Evolutionary conservation across 1,284 basidiomycete species (phyloP).

Genomic region (Apiotrichum gracile): DNA sequence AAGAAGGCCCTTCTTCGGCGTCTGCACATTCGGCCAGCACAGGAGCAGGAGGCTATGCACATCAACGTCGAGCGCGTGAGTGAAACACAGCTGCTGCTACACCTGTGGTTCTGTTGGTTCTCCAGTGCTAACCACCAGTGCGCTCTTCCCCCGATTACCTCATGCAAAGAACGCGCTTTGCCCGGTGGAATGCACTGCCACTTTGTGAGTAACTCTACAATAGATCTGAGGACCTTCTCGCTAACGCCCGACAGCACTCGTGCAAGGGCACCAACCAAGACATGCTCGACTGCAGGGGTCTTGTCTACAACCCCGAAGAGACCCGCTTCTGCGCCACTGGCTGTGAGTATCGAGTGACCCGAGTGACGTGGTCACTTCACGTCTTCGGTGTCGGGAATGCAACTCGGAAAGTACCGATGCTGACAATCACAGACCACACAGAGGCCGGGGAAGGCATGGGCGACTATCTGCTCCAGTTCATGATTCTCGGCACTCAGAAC

Average conservation of each 20-base stretch:
- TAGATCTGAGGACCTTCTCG: neutral
- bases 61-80: too few relatives aligned
- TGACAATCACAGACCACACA: neutral
- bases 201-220: constrained; percentile 6
- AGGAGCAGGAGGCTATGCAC: too few relatives aligned
- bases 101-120: too few relatives aligned
- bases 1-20: too few relatives aligned
- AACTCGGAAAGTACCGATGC: neutral
- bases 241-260: constrained; percentile 1
- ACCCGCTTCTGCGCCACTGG: constrained; percentile 15
- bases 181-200: constrained; percentile 13
- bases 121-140: neutral
- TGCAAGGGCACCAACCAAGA: constrained; percentile 17
- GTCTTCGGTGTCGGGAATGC: too few relatives aligned
- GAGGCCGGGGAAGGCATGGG: neutral
- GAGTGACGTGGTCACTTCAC: too few relatives aligned
- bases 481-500: neutral
- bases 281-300: neutral
- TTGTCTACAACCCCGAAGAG: constrained; percentile 6
- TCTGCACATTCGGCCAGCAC: too few relatives aligned
- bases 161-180: neutral
- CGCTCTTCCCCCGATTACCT: neutral
- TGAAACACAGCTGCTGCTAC: neutral
- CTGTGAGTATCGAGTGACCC: constrained; percentile 17
- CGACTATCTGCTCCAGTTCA: neutral